These are phyloP conservation scores for Dictyostelium capitatum DNA, from an alignment of 78 protist genomes.

Conservation along the genomic window DNA sequence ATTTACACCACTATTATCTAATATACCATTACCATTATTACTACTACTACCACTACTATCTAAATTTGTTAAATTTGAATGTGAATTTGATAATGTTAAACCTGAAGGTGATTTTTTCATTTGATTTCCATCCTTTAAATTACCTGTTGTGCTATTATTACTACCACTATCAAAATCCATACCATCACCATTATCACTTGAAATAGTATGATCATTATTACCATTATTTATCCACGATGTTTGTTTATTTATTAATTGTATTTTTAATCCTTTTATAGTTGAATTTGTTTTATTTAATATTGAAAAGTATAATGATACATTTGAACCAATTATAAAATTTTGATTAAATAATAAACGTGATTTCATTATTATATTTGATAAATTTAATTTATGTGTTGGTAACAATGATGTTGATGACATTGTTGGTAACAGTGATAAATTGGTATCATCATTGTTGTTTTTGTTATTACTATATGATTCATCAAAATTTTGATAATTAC, in stretches of 20 bases:
- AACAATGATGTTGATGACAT: background rate
- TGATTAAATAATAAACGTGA: conserved; percentile 37
- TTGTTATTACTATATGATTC: too few species aligned
- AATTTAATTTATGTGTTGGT: background rate
- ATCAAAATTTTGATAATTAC: background rate
- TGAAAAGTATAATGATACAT: conserved; percentile 23
- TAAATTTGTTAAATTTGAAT: background rate
- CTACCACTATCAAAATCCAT: too few species aligned
- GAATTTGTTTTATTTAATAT: conserved; percentile 30
- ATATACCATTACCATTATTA: background rate
- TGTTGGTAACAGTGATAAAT: conserved; percentile 10
- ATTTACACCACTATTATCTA: background rate
- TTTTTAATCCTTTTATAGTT: conserved; percentile 28
- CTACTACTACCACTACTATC: background rate
- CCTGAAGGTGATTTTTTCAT: background rate
- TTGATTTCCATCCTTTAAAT: background rate
- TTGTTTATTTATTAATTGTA: conserved; percentile 47
- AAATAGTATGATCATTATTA: too few species aligned
- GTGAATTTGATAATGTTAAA: background rate
- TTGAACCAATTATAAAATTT: conserved; percentile 27
- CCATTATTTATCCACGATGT: background rate
- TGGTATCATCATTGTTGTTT: background rate
- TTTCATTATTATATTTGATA: conserved; percentile 16
- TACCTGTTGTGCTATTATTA: background rate
- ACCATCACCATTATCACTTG: too few species aligned